Percentiles rank a stretch among this genome's conserved stretches.
Evolutionary conservation across 148 eudicot genomes (phyloP).

Genomic region (Agrostemma githago): DNA sequence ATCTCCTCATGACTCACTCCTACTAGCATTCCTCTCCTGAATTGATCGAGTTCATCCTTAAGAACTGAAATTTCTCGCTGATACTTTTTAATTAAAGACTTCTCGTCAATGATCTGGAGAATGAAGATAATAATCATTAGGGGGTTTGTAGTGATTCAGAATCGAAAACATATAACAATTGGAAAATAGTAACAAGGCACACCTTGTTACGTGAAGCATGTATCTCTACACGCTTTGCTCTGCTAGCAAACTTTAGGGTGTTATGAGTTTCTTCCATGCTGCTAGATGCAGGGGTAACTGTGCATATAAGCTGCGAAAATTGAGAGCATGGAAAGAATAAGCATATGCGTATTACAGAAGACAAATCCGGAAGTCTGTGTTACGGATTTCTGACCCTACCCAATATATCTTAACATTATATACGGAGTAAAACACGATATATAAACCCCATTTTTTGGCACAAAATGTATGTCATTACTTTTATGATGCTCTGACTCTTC

Average conservation of each 20-base stretch:
- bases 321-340: slow-evolving; percentile 1
- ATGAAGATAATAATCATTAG: slow-evolving; percentile 3
- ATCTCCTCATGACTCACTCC: slow-evolving; percentile 92
- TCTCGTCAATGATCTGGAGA: slow-evolving; percentile 32
- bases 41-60: slow-evolving; percentile 54
- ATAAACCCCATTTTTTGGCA: background rate
- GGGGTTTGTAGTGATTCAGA: background rate
- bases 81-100: slow-evolving; percentile 33
- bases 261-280: slow-evolving; percentile 78
- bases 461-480: background rate
- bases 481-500: too few relatives aligned
- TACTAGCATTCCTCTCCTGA: slow-evolving; percentile 82
- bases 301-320: slow-evolving; percentile 68
- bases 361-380: background rate
- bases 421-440: background rate
- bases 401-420: background rate
- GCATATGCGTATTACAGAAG: background rate
- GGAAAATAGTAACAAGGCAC: background rate
- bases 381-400: background rate
- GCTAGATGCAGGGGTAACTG: slow-evolving; percentile 80
- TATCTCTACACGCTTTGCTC: slow-evolving; percentile 74
- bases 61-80: slow-evolving; percentile 29
- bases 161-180: background rate
- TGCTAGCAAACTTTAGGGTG: slow-evolving; percentile 71
- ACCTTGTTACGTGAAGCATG: slow-evolving; percentile 77